Conservation (phyloP, 805 yeast species). For the Hanseniaspora occidentalis region DNA sequence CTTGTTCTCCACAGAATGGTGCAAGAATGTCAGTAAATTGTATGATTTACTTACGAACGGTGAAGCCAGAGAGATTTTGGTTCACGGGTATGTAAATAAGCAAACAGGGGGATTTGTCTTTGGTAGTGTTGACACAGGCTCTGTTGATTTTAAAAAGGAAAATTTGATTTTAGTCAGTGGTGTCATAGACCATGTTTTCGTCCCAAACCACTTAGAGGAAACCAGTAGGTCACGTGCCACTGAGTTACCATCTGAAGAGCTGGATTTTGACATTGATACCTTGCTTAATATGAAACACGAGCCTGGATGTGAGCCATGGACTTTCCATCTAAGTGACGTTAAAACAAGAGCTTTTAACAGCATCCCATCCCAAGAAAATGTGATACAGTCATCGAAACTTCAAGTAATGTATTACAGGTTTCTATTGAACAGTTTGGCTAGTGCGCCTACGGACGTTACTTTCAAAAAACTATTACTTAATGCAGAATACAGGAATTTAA, state of each 20-base stretch:
- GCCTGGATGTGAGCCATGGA: constrained; percentile 2
- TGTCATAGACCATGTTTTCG: constrained; percentile 40
- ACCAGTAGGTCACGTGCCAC: too few relatives aligned
- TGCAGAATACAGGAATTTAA: constrained; percentile 33
- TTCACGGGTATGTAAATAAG: constrained; percentile 39
- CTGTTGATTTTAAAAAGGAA: constrained; percentile 11
- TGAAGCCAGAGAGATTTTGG: constrained; percentile 48
- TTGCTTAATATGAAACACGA: too few relatives aligned
- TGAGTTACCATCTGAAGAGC: constrained; percentile 1
- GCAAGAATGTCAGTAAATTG: constrained; percentile 31
- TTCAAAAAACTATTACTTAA: constrained; percentile 35
- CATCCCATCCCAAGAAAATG: constrained; percentile 39
- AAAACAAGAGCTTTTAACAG: constrained; percentile 40
- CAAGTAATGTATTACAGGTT: constrained; percentile 51
- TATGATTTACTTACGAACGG: constrained; percentile 32
- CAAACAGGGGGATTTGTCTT: constrained; percentile 8
- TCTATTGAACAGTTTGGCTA: constrained; percentile 30
- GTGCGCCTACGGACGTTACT: constrained; percentile 16
- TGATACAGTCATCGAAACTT: constrained; percentile 35
- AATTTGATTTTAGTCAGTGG: constrained; percentile 44
- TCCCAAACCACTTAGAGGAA: constrained; percentile 9
- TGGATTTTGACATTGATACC: too few relatives aligned
- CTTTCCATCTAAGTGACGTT: constrained; percentile 35
- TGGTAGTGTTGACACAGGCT: constrained; percentile 3
- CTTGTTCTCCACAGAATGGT: constrained; percentile 25